Conservation (phyloP, 139 green algal species). For the Edaphochlamys debaryana region DNA sequence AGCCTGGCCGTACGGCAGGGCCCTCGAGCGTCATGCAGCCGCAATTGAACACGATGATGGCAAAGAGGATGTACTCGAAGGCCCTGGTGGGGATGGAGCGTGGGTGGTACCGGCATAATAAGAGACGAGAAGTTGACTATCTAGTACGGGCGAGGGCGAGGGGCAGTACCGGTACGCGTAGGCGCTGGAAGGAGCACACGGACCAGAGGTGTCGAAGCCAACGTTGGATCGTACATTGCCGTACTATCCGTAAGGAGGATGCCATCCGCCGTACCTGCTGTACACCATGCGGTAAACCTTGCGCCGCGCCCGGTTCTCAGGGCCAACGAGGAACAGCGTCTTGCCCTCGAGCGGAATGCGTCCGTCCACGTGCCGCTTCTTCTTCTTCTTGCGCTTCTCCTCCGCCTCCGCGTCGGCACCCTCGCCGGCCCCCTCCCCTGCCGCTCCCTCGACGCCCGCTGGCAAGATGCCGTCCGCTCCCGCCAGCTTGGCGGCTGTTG, state of each 20-base stretch:
- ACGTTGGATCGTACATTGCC: too few relatives aligned
- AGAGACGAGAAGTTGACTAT: too few relatives aligned
- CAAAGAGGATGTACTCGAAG: conserved; percentile 75
- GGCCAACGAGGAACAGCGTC: conserved; percentile 12
- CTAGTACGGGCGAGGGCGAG: too few relatives aligned
- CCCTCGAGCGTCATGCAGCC: conserved; percentile 68
- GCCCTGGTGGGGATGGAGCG: neutral
- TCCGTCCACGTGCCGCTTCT: neutral
- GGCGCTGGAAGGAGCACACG: too few relatives aligned
- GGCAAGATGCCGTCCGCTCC: too few relatives aligned
- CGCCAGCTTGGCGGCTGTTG: neutral
- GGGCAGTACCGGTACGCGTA: neutral
- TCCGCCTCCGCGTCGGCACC: neutral
- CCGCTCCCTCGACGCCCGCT: too few relatives aligned
- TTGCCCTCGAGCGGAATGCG: conserved; percentile 40
- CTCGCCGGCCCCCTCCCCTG: too few relatives aligned
- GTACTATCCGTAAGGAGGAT: too few relatives aligned
- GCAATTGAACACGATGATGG: conserved; percentile 74
- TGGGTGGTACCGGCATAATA: too few relatives aligned
- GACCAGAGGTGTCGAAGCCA: too few relatives aligned
- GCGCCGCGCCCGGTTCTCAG: neutral
- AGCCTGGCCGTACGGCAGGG: conserved; percentile 49
- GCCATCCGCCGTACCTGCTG: conserved; percentile 1
- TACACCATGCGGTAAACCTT: conserved; percentile 28
- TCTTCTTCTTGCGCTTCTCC: neutral